These are phyloP conservation scores for Umbelopsis isabellina DNA, from an alignment of 192 early-diverging fungal species.

Conservation along the genomic window DNA sequence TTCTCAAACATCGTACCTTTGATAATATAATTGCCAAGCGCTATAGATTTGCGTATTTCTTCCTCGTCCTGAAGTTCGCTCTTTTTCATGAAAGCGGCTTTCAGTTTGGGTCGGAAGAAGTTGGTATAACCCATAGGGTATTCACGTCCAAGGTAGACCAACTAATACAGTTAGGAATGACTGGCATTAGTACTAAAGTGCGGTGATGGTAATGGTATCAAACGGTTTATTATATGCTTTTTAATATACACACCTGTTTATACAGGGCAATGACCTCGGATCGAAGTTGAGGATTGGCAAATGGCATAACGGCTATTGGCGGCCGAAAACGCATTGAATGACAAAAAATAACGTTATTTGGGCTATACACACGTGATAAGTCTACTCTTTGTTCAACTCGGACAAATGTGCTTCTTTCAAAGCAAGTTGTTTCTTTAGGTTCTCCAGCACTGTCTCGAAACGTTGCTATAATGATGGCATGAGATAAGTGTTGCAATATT, in stretches of 20 bases:
- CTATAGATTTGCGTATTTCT: constrained; percentile 43
- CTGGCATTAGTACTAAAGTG: background rate
- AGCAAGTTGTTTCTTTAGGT: constrained; percentile 59
- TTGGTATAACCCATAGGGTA: constrained; percentile 46
- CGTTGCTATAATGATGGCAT: constrained; percentile 49
- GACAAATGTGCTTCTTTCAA: constrained; percentile 65
- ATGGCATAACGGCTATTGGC: background rate
- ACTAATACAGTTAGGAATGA: constrained; percentile 23
- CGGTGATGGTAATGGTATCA: background rate
- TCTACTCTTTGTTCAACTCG: constrained; percentile 38
- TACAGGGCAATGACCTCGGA: constrained; percentile 39
- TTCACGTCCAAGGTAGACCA: constrained; percentile 47
- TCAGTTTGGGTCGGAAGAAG: constrained; percentile 44
- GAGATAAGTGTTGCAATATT: background rate
- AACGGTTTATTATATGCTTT: background rate
- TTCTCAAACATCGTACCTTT: constrained; percentile 39
- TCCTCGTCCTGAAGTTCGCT: constrained; percentile 33
- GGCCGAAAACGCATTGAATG: too few relatives aligned
- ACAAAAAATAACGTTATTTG: background rate
- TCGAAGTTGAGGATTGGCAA: constrained; percentile 24
- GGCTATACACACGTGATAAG: background rate
- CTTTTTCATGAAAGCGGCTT: constrained; percentile 50
- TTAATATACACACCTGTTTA: constrained; percentile 36
- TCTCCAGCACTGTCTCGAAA: constrained; percentile 65
- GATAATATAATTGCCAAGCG: constrained; percentile 44